Evolutionary conservation across 108 stramenopile genomes (phyloP), one percentile per base, ranked within the genome.

Genomic region (Skeletonema costatum): DNA sequence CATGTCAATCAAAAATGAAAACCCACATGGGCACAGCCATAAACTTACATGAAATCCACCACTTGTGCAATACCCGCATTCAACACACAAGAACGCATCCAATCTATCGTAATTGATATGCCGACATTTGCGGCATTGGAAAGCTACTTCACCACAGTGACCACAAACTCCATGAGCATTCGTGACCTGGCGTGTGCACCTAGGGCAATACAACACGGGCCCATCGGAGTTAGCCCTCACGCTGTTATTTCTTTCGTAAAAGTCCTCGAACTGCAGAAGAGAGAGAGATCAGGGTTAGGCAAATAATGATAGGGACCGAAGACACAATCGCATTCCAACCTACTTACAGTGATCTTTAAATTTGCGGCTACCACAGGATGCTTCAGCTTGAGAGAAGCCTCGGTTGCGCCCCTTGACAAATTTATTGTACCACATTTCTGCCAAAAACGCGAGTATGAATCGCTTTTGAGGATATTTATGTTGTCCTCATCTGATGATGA

Each of bases 131-230:
- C 97, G 81, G 74, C 98, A 98, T 75, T 98, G 97, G 78, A 94
- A 97, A 4, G 93, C 96, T 19, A 97, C 96, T 71, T 98, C 98
- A 10, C 98, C 98, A 71, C 98, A 98, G 63, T 90, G 88, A 2
- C 92, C 92, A 71, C 98, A 98, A 9, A 98, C 97, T 17, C 93
- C 98, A 75, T 97, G 97, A 56, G 94, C 95, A 80, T 98, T 96
- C 13, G 86, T 97, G 13, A 99, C 98, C 46, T 92, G 87, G 32
- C 97, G 77, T 8, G 92, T 93, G 73, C 97, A 99, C 10, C 97
- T 86, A 1, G 98, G 98, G 79, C 98, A 99, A 60, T 87, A 86
- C 4, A 97, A 70, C 46, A 89, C 39, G 42, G 89, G 65, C 10
- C 75, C 66, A 17, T 89, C 92, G 69, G 88, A 88, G 5, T 78